Base-by-base conservation (phyloP, 768 basidiomycete genomes). In the Hygrophorus pudorinus region DNA sequence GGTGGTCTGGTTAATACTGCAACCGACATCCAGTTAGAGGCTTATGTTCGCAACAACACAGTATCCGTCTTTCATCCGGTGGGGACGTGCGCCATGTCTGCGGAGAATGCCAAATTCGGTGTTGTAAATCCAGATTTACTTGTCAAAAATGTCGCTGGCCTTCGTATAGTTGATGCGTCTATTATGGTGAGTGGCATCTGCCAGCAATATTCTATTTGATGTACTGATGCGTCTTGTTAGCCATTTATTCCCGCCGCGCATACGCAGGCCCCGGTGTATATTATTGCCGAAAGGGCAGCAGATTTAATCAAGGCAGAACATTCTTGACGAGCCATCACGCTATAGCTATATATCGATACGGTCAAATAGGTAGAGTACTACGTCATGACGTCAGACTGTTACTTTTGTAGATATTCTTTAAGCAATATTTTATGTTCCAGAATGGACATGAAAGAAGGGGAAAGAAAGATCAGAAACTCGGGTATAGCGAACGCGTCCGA, bases 131-230 rank as follows among this genome's bases (percentile, higher is more conserved):
- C 65, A 3, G 53, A 64, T 42, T 46, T 70, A 4, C 47, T 38
- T 7, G 57, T 70, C 9, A 66, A 67, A 47, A 57, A 59, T 9
- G 54, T 58, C 0, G 38, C 28, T 2, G 66, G 63, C 5, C 42
- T 70, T 41, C 49, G 68, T 7, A 51, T 70, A 10, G 60, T 68
- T 4, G 66, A 70, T 51, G 64, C 65, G 4, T 65, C 64, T 11
- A 55, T 66, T 13, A 50, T 67, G 40, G 66, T 63, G 33, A 50
- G 65, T 42, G 2, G 35, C 20, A 1, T 24, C 29, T 17, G 21
- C 13, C 17, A 10, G 9, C 7, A 13, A 41, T 27, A 13, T 28
- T 10, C 29, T 20, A 9, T 9, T 42, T 7, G 3, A 3, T 33
- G 16, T 31, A 21, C 41, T 13, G 16, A 36, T 32, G 16, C 28